phyloP scores from a whole-genome alignment of 495 filamentous ascomycete genomes.

The Letharia columbiana region DNA sequence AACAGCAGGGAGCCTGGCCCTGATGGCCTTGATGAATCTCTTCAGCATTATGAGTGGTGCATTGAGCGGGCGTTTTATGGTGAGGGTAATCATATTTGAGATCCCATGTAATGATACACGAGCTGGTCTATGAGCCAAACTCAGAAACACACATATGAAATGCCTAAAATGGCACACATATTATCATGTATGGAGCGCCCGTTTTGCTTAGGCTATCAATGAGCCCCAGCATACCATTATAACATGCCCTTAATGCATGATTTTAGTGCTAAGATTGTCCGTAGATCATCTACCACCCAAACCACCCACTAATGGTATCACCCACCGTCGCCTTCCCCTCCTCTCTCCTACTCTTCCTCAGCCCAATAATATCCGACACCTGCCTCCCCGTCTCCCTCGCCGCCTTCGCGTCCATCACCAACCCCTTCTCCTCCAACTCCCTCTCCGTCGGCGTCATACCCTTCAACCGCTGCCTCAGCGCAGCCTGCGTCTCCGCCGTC shows the following conservation, averaged over 20 bases:
- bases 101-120: slow-evolving; percentile 4
- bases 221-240: not conserved
- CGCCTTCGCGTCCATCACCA: slow-evolving; percentile 51
- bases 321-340: slow-evolving; percentile 47
- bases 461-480: slow-evolving; percentile 47
- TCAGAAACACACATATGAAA: not conserved
- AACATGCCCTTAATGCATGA: not conserved
- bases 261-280: too few relatives aligned
- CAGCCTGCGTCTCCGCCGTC: slow-evolving; percentile 31
- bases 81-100: not conserved
- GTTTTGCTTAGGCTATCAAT: not conserved
- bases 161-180: not conserved
- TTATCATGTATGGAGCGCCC: not conserved
- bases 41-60: slow-evolving; percentile 7
- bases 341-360: slow-evolving; percentile 48
- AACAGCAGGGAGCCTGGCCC: slow-evolving; percentile 25
- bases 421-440: slow-evolving; percentile 55
- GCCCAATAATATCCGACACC: slow-evolving; percentile 46
- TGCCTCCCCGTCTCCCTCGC: slow-evolving; percentile 45
- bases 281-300: slow-evolving; percentile 30
- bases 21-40: slow-evolving; percentile 7
- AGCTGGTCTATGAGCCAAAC: not conserved
- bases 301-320: slow-evolving; percentile 44
- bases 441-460: slow-evolving; percentile 54
- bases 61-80: slow-evolving; percentile 15